Evolutionary conservation across 116 monocot genomes (phyloP).

Genomic region (Zostera marina): DNA sequence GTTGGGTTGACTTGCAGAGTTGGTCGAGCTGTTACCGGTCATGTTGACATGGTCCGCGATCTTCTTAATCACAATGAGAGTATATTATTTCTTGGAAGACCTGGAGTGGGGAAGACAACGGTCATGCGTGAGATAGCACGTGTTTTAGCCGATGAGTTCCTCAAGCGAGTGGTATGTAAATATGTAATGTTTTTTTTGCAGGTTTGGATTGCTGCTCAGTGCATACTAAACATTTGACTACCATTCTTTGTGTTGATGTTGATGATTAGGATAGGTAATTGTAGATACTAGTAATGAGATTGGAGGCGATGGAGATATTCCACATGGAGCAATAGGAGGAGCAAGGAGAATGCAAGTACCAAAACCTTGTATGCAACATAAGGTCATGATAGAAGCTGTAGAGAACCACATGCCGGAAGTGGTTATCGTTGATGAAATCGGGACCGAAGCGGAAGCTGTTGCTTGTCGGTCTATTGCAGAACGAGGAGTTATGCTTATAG

Average conservation of each 20-base stretch:
- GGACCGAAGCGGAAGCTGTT: conserved; percentile 69
- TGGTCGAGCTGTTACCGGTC: conserved; percentile 78
- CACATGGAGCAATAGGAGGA: conserved; percentile 75
- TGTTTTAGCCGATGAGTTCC: conserved; percentile 81
- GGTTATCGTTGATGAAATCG: conserved; percentile 97
- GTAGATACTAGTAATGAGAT: conserved; percentile 97
- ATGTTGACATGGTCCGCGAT: conserved; percentile 85
- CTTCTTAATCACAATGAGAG: conserved; percentile 69
- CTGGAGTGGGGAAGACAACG: conserved; percentile 93
- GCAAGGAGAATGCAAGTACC: conserved; percentile 96
- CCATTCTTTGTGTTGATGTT: conserved; percentile 15
- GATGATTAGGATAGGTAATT: conserved; percentile 82
- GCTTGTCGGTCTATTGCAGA: conserved; percentile 93
- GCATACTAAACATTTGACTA: background rate
- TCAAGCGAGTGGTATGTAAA: conserved; percentile 63
- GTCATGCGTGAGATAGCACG: conserved; percentile 89
- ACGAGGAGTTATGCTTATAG: conserved; percentile 86
- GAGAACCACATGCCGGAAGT: conserved; percentile 99
- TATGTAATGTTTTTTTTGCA: background rate
- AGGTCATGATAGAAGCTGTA: conserved; percentile 91
- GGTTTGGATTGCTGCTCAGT: conserved; percentile 2
- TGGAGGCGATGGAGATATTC: conserved; percentile 88
- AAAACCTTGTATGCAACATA: conserved; percentile 72
- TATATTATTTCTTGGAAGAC: conserved; percentile 51
- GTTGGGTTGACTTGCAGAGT: conserved; percentile 92